Conservation (phyloP, 352 stramenopile species). For the Thraustochytrium striatum region DNA sequence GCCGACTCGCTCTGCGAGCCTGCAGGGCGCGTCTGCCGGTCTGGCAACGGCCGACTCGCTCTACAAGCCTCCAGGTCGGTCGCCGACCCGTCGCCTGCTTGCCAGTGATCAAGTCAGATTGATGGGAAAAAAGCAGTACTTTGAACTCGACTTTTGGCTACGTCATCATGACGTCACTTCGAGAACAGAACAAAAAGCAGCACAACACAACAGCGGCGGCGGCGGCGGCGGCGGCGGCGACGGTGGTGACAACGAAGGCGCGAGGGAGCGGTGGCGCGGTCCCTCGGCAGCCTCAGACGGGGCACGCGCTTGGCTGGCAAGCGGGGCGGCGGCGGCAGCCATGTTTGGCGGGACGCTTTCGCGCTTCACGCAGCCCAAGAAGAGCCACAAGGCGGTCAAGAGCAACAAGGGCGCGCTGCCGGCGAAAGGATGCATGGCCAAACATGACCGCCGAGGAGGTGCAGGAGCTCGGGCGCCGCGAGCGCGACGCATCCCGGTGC, state of each 20-base stretch:
- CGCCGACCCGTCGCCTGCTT: no score
- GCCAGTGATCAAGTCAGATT: no score
- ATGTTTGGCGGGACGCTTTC: slow-evolving; percentile 20
- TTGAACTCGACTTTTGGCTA: no score
- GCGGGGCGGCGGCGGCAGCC: not conserved
- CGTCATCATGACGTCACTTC: no score
- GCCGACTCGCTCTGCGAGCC: no score
- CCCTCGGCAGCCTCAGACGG: not conserved
- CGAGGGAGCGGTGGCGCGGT: not conserved
- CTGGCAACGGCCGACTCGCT: no score
- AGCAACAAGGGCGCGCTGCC: not conserved
- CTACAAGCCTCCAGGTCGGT: no score
- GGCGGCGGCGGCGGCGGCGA: not conserved
- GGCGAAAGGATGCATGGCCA: not conserved
- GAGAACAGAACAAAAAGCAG: no score
- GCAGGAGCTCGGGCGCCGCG: not conserved
- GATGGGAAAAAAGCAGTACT: no score
- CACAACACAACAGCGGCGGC: no score
- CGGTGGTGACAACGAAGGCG: not conserved
- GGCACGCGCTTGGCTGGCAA: not conserved
- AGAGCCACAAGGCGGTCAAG: not conserved
- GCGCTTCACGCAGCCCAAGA: not conserved
- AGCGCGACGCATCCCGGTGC: slow-evolving; percentile 13
- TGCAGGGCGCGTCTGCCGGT: no score
- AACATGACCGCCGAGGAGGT: slow-evolving; percentile 30